These are phyloP conservation scores for Vaccinium vitisidaea DNA, from an alignment of 148 eudicot species.

Conservation along the genomic window DNA sequence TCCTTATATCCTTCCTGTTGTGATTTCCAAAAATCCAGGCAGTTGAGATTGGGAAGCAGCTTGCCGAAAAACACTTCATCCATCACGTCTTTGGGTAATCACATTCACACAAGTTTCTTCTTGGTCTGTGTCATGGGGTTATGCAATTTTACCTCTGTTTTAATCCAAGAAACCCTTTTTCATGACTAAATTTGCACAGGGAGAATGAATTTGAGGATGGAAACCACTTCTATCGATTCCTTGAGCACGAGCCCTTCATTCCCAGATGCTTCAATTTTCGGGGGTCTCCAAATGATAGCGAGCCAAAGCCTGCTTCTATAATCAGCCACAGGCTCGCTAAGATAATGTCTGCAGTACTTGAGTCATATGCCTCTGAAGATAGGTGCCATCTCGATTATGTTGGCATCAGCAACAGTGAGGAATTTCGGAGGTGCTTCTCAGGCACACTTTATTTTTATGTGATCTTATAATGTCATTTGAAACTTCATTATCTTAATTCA, in stretches of 20 bases:
- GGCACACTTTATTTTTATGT: background rate
- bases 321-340: conserved; percentile 57
- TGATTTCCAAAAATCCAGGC: conserved; percentile 47
- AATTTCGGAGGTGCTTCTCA: conserved; percentile 68
- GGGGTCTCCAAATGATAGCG: conserved; percentile 62
- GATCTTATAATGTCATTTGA: background rate
- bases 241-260: conserved; percentile 86
- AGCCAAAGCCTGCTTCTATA: conserved; percentile 53
- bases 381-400: conserved; percentile 56
- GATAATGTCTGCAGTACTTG: conserved; percentile 83
- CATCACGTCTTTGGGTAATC: conserved; percentile 86
- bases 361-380: conserved; percentile 86
- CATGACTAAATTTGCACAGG: conserved; percentile 30
- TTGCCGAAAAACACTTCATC: conserved; percentile 72
- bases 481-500: background rate
- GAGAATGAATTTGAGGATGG: conserved; percentile 77
- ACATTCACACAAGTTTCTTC: background rate
- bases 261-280: conserved; percentile 77
- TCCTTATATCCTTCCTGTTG: background rate
- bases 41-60: conserved; percentile 69
- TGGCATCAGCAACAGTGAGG: conserved; percentile 90
- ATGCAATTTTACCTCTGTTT: background rate
- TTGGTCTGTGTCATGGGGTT: background rate
- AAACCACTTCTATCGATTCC: conserved; percentile 63
- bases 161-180: background rate